Conservation (phyloP, 495 filamentous ascomycete species). For the Penicillium atrosanguineum region DNA sequence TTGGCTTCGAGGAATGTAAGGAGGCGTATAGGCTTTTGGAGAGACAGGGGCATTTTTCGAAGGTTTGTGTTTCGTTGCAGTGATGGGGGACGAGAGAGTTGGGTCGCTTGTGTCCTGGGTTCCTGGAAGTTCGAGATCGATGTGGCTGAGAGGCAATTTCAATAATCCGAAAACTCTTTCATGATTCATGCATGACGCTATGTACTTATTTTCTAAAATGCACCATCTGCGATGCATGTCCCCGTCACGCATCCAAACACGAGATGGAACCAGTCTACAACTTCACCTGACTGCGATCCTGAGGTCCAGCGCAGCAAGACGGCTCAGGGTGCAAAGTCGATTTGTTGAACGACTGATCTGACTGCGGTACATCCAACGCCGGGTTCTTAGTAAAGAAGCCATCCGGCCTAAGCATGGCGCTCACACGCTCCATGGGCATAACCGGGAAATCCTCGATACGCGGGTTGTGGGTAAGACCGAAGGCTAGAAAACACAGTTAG, state of each 20-base stretch:
- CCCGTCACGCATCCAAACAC: not conserved
- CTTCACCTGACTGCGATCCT: conserved; percentile 32
- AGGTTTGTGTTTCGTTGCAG: too few relatives aligned
- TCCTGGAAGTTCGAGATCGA: too few relatives aligned
- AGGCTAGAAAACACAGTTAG: conserved; percentile 34
- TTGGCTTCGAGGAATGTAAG: too few relatives aligned
- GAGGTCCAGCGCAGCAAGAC: conserved; percentile 27
- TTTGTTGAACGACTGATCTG: conserved; percentile 37
- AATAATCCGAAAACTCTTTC: too few relatives aligned
- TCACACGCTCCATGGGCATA: conserved; percentile 54
- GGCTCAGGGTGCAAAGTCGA: conserved; percentile 39
- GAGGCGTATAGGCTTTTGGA: too few relatives aligned
- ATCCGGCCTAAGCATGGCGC: conserved; percentile 63
- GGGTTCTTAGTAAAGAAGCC: conserved; percentile 78
- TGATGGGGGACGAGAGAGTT: too few relatives aligned
- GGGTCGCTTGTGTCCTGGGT: too few relatives aligned
- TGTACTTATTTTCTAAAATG: not conserved
- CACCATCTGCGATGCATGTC: not conserved
- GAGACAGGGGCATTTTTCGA: too few relatives aligned
- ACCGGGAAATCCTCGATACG: conserved; percentile 64
- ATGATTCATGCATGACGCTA: not conserved
- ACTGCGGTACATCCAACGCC: conserved; percentile 61
- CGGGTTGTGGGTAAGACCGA: conserved; percentile 61
- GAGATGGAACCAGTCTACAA: conserved; percentile 10
- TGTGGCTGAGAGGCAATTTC: too few relatives aligned